Percentiles rank a stretch among this genome's conserved stretches.
Conservation (phyloP, 1,284 basidiomycete genomes). For the Ustilago curta region DNA sequence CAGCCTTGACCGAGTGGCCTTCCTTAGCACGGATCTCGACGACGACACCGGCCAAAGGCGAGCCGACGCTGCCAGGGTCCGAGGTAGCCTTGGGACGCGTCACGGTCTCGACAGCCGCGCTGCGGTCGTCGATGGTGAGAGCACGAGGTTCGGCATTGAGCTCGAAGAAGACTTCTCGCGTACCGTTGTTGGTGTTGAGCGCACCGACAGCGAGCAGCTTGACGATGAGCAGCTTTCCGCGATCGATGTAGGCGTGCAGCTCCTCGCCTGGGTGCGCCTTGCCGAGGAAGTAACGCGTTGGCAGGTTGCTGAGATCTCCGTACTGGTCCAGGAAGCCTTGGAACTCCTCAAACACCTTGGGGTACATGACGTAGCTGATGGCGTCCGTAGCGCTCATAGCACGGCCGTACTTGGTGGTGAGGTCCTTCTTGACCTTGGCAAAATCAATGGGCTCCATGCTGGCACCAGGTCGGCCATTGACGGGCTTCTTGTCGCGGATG, state of each 20-base stretch:
- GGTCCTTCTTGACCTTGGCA: slow-evolving; percentile 92
- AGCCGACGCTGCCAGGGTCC: slow-evolving; percentile 94
- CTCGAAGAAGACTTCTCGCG: slow-evolving; percentile 98
- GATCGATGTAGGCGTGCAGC: slow-evolving; percentile 95
- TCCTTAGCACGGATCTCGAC: slow-evolving; percentile 98
- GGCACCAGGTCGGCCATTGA: slow-evolving; percentile 91
- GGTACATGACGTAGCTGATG: slow-evolving; percentile 94
- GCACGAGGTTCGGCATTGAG: slow-evolving; percentile 67
- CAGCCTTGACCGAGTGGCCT: slow-evolving; percentile 95
- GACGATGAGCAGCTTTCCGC: slow-evolving; percentile 94
- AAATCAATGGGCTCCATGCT: slow-evolving; percentile 90
- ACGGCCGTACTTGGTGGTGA: slow-evolving; percentile 92
- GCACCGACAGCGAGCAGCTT: slow-evolving; percentile 94
- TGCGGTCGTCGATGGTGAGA: slow-evolving; percentile 86
- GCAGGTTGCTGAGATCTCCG: slow-evolving; percentile 84
- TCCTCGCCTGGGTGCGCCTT: slow-evolving; percentile 93
- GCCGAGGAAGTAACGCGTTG: slow-evolving; percentile 96
- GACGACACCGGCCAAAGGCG: slow-evolving; percentile 86
- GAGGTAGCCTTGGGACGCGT: slow-evolving; percentile 91
- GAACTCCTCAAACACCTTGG: slow-evolving; percentile 97
- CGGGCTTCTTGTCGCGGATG: slow-evolving; percentile 92
- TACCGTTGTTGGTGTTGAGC: slow-evolving; percentile 88
- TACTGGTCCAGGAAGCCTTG: slow-evolving; percentile 93
- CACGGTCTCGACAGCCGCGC: slow-evolving; percentile 90
- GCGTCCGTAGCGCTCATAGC: slow-evolving; percentile 87